Evolutionary conservation across 768 basidiomycete genomes (phyloP), one percentile per base, ranked within the genome.

Genomic region (Kwoniella botswanensis): DNA sequence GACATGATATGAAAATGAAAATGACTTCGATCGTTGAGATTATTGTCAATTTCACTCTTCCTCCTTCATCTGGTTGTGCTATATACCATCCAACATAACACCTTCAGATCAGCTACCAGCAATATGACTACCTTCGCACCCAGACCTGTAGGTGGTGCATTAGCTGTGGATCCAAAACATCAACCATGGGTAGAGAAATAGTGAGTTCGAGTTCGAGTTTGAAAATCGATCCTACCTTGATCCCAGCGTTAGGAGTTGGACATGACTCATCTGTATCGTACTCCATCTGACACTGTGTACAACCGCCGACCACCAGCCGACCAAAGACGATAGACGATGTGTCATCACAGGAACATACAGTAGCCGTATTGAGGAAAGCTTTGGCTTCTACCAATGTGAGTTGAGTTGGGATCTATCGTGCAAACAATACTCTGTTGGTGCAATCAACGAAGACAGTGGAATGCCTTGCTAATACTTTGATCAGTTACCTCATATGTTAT

Each of bases 401-500:
- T 71, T 17, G 11, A 54, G 21, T 52, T 52, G 4, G 5, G 21
- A 35, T 4, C 57, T 54, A 11, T 42, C 41, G n/a, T n/a, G n/a
- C n/a, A n/a, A n/a, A n/a, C n/a, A n/a, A n/a, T n/a, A n/a, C n/a
- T n/a, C n/a, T n/a, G n/a, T n/a, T n/a, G n/a, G n/a, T n/a, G n/a
- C n/a, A n/a, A n/a, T n/a, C n/a, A n/a, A n/a, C n/a, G n/a, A n/a
- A n/a, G n/a, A n/a, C n/a, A n/a, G n/a, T n/a, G n/a, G n/a, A n/a
- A n/a, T n/a, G n/a, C n/a, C n/a, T n/a, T n/a, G n/a, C n/a, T n/a
- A n/a, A n/a, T n/a, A n/a, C n/a, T n/a, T n/a, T n/a, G n/a, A n/a
- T n/a, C n/a, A n/a, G n/a, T n/a, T 99, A 63, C 96, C 97, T 5
- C 97, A 99, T 80, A 98, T 98, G 95, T 86, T 99, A 58, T 99